Base-by-base conservation (phyloP, 768 basidiomycete genomes). In the Rhizopogon salebrosus region DNA sequence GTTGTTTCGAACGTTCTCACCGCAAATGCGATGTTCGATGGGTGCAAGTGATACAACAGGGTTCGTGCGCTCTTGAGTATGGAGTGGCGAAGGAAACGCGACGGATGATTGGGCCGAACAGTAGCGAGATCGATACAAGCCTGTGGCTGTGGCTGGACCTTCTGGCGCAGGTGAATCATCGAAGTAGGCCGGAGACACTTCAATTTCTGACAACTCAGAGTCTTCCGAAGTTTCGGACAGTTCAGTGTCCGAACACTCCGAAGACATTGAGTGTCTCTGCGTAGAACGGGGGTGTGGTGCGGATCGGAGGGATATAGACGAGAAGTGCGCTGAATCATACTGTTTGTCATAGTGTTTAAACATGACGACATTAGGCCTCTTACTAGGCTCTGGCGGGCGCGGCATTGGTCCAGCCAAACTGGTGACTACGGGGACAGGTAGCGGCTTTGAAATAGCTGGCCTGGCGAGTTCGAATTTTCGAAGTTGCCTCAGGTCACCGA, bases 401-500 rank as follows among this genome's bases (percentile, higher is more conserved):
- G 48, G 39, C 6, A 62, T 11, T 13, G 67, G 61, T 0, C 52
- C 40, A 4, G 63, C 59, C 10, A 63, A 49, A 6, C 58, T 41
- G 20, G 54, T 48, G 9, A 36, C 31, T n/a, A 7, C 16, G 24
- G 46, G 26, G 20, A n/a, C 24, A 3, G 62, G 56, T 2, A 69
- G 63, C 1, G 71, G 72, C 49, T 74, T 75, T 0, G 84, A 83
- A 57, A 86, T 84, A 13, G 79, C 69, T 9, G 87, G 88, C 20
- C 87, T 75, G 3, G 80, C 66, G n/a, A 91, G 80, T 64, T 90
- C 89, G 60, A 89, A 89, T 57, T 81, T 84, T 58, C 85, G 82
- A 18, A 91, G 75, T 61, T 91, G 89, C 7, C 89, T 75, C 18
- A 90, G 72, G 66, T 91, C 89, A 7, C 89, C 89, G 60, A 90